Evolutionary conservation across 2,329 filamentous ascomycete genomes (phyloP), one percentile per base, ranked within the genome.

Genomic region (Fusarium sp.): DNA sequence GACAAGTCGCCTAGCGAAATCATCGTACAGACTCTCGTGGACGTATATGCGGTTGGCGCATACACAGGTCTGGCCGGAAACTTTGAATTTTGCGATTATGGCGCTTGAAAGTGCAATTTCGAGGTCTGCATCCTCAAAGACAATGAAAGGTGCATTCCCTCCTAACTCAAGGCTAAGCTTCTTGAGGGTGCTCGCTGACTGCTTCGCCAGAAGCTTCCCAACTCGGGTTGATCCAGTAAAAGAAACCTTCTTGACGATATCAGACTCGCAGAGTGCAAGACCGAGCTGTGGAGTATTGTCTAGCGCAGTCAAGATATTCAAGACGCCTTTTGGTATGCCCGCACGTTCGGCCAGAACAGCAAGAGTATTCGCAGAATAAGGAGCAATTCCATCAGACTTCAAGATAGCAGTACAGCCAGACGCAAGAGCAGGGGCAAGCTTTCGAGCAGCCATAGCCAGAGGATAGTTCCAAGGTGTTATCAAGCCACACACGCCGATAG

Each of bases 41-140:
- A 94, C 85, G 77, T 90, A 93, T 64, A 94, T 87, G n/a, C 92
- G 85, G 81, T 94, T 94, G 11, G 91, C 91, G 74, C 91, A 93
- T 15, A 97, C 94, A 78, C 94, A 98, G 0, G 94, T 97, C 83
- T 98, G 94, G 24, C 94, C 94, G 0, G 92, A 94, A 31, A 90
- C 92, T 57, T 94, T 91, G 88, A 97, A 97, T 80, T 97, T 98
- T 74, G 88, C 92, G 21, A 89, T 82, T 51, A 97, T 86, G 31
- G 93, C 82, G 76, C 69, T 84, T 81, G 57, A 80, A 58, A 94
- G 89, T 3, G 91, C 91, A 19, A 19, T 19, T 2, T 19, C 19
- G 19, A 19, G 19, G 19, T 19, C 19, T 19, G 19, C 19, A 19
- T 19, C 19, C 19, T 19, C 19, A 3, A 19, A 19, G 19, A 19